Base-by-base conservation (phyloP, 2,329 filamentous ascomycete species). In the Aureobasidium sp. region DNA sequence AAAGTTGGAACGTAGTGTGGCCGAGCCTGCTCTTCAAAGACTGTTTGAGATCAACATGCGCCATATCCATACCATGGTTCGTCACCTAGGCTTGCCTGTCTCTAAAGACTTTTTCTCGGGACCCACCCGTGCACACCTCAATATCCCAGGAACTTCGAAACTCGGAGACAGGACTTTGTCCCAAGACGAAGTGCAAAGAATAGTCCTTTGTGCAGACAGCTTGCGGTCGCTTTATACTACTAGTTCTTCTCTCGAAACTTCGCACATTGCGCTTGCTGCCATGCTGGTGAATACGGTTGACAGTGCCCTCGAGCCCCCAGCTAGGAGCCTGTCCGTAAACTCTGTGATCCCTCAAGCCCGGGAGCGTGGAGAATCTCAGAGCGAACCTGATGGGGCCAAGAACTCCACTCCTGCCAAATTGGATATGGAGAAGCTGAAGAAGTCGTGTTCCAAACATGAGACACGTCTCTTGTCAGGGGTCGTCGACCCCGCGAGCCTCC, bases 401-500 rank as follows among this genome's bases (percentile, higher is more conserved):
- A 17, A 31, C 14, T 37, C 48, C 9, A 14, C n/a, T n/a, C 7
- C 41, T n/a, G n/a, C 49, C 29, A 61, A 62, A 17, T 17, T 60
- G 14, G 63, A 74, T 42, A 72, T 85, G 20, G 78, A 78, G 29
- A 76, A 79, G 47, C 69, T 84, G 63, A 81, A 78, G 64, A 80
- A 80, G 68, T 85, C 79, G 45, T 85, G 83, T 67, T 91, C 88
- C 62, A 81, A 86, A 57, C 87, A 96, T 66, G 94, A 97, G 74
- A 90, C 90, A 73, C 88, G 87, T 67, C 81, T 99, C 8, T 78
- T 96, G 49, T 83, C 84, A 3, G 91, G 93, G 11, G 87, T 97
- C 3, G 86, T 96, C 39, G 86, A 96, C 70, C 85, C 90, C 7
- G 81, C 87, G 51, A 89, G 89, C 68, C 90, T 99, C 66, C 86